These are phyloP conservation scores for Heritiera fomes DNA, from an alignment of 345 rosid genomes.

Conservation along the genomic window DNA sequence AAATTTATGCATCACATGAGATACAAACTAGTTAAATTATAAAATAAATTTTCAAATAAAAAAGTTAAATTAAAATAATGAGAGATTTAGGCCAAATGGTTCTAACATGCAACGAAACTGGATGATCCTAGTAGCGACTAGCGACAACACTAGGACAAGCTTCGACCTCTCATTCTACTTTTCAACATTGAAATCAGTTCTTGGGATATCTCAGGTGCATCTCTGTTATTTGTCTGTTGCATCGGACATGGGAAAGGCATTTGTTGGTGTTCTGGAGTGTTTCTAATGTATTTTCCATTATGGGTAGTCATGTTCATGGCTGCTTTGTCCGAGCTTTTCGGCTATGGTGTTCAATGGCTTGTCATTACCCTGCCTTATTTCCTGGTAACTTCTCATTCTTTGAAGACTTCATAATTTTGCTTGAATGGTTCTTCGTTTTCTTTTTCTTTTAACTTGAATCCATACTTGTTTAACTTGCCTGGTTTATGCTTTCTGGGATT, in stretches of 20 bases:
- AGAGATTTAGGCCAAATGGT: no score
- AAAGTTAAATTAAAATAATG: no score
- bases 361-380: slow-evolving; percentile 61
- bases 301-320: slow-evolving; percentile 50
- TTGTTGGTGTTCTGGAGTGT: slow-evolving; percentile 75
- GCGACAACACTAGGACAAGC: slow-evolving; percentile 76
- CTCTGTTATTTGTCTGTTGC: slow-evolving; percentile 71
- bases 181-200: slow-evolving; percentile 52
- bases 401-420: neutral
- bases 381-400: slow-evolving; percentile 44
- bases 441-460: neutral
- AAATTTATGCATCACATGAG: no score
- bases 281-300: slow-evolving; percentile 36
- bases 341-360: slow-evolving; percentile 79
- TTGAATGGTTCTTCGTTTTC: neutral
- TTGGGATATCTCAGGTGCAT: slow-evolving; percentile 68
- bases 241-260: slow-evolving; percentile 78
- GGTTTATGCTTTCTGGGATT: no score
- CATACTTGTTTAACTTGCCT: no score
- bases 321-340: slow-evolving; percentile 49
- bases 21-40: no score
- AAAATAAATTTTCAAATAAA: no score
- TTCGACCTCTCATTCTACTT: slow-evolving; percentile 82
- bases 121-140: slow-evolving; percentile 41
- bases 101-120: slow-evolving; percentile 39